Conservation (phyloP, 176 grass and related monocot species). For the Poa pratensis region DNA sequence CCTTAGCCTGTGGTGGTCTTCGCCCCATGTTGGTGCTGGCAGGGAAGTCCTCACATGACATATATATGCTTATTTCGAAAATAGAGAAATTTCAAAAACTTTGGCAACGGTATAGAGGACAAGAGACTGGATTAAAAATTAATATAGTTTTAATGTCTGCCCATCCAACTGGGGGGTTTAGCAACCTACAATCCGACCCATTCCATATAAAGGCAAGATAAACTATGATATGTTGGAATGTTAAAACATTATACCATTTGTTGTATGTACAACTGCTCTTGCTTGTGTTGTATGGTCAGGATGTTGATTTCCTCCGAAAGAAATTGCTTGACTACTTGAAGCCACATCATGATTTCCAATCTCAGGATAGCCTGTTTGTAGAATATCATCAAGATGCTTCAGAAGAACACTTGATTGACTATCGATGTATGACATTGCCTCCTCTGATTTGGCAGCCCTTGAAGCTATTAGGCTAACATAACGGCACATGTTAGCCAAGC, state of each 20-base stretch:
- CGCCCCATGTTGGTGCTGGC: neutral
- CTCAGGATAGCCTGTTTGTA: constrained; percentile 66
- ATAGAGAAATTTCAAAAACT: neutral
- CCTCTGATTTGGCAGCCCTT: constrained; percentile 77
- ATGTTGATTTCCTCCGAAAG: constrained; percentile 63
- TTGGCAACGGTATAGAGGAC: neutral
- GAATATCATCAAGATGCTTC: constrained; percentile 77
- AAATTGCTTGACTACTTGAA: constrained; percentile 64
- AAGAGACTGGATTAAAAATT: neutral
- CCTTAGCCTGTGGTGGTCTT: neutral
- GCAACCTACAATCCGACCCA: constrained; percentile 31
- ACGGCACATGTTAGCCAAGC: constrained; percentile 64
- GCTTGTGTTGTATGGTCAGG: constrained; percentile 53
- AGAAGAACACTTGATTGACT: constrained; percentile 69
- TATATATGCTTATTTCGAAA: constrained; percentile 7
- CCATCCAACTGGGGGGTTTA: neutral
- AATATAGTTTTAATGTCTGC: constrained; percentile 20
- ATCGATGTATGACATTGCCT: constrained; percentile 72
- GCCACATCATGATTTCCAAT: constrained; percentile 55
- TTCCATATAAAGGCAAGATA: constrained; percentile 15
- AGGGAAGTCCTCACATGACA: constrained; percentile 1
- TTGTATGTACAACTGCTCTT: constrained; percentile 49
- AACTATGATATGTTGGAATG: constrained; percentile 35
- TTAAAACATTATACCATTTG: constrained; percentile 62
- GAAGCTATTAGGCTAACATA: constrained; percentile 73